A percentile compares a stretch with the other conserved stretches of the same genome.
phyloP scores from a whole-genome alignment of 169 alveolate genomes.

The Eimeria sp. region DNA sequence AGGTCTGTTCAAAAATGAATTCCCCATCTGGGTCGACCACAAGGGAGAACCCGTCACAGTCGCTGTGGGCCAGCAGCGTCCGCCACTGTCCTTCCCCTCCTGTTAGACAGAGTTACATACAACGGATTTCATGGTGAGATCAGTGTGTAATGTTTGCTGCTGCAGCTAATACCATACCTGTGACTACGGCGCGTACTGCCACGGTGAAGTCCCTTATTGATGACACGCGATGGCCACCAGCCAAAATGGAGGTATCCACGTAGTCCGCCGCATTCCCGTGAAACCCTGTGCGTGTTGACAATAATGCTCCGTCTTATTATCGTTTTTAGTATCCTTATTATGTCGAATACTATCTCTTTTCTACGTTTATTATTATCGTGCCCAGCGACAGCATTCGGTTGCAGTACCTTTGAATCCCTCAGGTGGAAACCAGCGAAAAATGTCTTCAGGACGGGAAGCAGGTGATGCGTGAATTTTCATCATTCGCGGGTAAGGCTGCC shows the following conservation, averaged over 20 bases:
- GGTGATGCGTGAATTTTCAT: not conserved
- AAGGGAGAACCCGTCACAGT: slow-evolving; percentile 91
- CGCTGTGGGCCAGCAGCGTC: slow-evolving; percentile 86
- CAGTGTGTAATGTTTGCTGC: not conserved
- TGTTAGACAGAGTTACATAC: not conserved
- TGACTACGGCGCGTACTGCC: slow-evolving; percentile 83
- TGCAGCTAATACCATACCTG: slow-evolving; percentile 78
- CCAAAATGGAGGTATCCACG: slow-evolving; percentile 86
- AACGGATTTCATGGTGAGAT: not conserved
- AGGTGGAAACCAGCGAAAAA: slow-evolving; percentile 82
- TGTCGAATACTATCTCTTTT: not conserved
- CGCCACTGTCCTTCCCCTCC: slow-evolving; percentile 84
- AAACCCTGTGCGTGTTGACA: slow-evolving; percentile 82
- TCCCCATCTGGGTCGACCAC: slow-evolving; percentile 90
- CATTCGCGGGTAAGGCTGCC: not conserved
- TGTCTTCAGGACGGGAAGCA: slow-evolving; percentile 67
- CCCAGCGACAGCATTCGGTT: not conserved
- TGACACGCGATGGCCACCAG: slow-evolving; percentile 82
- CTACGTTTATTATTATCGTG: not conserved
- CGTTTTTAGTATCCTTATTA: not conserved
- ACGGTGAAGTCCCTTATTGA: slow-evolving; percentile 86
- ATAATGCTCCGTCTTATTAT: not conserved
- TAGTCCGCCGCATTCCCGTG: slow-evolving; percentile 86
- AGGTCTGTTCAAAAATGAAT: slow-evolving; percentile 89
- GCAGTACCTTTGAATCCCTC: slow-evolving; percentile 22